Evolutionary conservation across 2,329 filamentous ascomycete species (phyloP).

Genomic region (Tympanopsis confertula): DNA sequence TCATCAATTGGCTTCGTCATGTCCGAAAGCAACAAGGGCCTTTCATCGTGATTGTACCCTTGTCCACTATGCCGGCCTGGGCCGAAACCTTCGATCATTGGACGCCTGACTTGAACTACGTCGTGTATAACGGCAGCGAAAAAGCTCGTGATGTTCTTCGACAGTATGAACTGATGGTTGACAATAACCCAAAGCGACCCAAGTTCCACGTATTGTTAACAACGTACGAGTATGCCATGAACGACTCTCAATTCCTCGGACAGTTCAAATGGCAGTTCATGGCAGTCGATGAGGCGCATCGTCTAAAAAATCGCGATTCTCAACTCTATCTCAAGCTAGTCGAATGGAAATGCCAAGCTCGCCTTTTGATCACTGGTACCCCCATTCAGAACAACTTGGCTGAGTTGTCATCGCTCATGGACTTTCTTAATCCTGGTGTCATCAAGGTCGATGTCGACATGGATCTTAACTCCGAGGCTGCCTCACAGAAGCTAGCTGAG

Average conservation of each 20-base stretch:
- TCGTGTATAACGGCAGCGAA: slow-evolving; percentile 88
- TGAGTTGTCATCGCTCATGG: slow-evolving; percentile 82
- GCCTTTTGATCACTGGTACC: slow-evolving; percentile 88
- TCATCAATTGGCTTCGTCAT: slow-evolving; percentile 93
- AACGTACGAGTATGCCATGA: slow-evolving; percentile 90
- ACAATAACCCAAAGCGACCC: slow-evolving; percentile 74
- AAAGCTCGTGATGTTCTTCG: slow-evolving; percentile 76
- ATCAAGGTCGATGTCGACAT: slow-evolving; percentile 85
- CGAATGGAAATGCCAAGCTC: slow-evolving; percentile 77
- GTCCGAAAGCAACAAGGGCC: slow-evolving; percentile 82
- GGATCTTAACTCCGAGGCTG: slow-evolving; percentile 61
- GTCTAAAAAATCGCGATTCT: slow-evolving; percentile 90
- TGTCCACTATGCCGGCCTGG: slow-evolving; percentile 96
- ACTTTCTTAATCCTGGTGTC: slow-evolving; percentile 93
- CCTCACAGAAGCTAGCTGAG: slow-evolving; percentile 75
- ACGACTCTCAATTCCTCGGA: slow-evolving; percentile 72
- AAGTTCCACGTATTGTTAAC: slow-evolving; percentile 98
- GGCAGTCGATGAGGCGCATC: slow-evolving; percentile 91
- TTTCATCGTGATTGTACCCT: slow-evolving; percentile 90
- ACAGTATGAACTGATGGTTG: slow-evolving; percentile 78
- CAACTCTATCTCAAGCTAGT: slow-evolving; percentile 79
- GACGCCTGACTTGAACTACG: slow-evolving; percentile 92
- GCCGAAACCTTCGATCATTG: slow-evolving; percentile 94
- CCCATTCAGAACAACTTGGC: slow-evolving; percentile 95
- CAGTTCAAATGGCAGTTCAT: slow-evolving; percentile 97